Base-by-base conservation (phyloP, 1,139 yeast genomes). In the Geotrichum histeridarum region DNA sequence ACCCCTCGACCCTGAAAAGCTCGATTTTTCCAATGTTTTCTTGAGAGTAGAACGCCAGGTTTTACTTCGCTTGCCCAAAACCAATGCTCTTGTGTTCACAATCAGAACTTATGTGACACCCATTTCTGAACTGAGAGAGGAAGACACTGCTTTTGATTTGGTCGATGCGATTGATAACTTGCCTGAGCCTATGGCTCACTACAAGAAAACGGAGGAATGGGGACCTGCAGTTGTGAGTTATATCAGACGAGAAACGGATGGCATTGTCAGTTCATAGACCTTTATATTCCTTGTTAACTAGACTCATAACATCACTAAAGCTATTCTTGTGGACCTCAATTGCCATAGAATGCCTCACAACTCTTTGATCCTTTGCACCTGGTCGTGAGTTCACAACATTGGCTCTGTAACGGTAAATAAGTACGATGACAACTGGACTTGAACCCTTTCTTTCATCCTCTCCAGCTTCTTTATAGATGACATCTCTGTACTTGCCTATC, bases 41-140 rank as follows among this genome's bases (percentile, higher is more conserved):
- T 72, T 83, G 63, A 73, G 89, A 59, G 78, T 80, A 56, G 89
- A 84, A 64, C 74, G 87, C 56, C 89, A 84, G 65, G 72, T 72
- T 0, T 74, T 84, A 53, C 79, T 86, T 0, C 75, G 84, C 58
- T 69, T 84, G 47, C 86, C 86, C 1, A 67, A 75, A 53, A 64
- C 83, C 1, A 72, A 73, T 5, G 84, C 83, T 0, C 70, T 81
- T 12, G 68, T 81, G 4, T 82, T 84, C 68, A 77, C 84, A 0
- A 80, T 82, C 50, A 70, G 88, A 62, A 86, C 94, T 0, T 85
- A 84, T 60, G 67, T 81, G 53, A 76, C 82, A 11, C 87, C 91
- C n/a, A 65, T 85, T 64, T 67, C 77, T 31, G 69, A 76, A 42
- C 66, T 86, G 51, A 77, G 78, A 58, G 87, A 84, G 57, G 63